phyloP scores from a whole-genome alignment of 1,284 basidiomycete species.

The Bondarzewia mesenterica region DNA sequence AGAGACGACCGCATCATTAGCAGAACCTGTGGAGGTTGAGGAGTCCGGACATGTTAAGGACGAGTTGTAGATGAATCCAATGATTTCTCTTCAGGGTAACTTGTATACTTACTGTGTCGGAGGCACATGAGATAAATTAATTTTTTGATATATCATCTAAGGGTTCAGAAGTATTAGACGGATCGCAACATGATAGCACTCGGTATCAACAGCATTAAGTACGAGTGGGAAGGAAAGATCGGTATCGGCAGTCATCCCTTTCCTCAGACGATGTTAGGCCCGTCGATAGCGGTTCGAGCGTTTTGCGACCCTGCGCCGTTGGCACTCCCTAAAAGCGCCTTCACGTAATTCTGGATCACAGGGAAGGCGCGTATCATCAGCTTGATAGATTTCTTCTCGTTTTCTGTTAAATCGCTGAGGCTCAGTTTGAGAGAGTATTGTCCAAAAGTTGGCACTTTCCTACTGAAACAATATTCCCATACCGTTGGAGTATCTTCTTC shows the following conservation, averaged over 20 bases:
- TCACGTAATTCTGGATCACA: conserved; percentile 47
- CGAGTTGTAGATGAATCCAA: conserved; percentile 14
- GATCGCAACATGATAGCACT: too few relatives aligned
- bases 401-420: conserved; percentile 23
- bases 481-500: conserved; percentile 45
- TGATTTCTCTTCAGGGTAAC: too few relatives aligned
- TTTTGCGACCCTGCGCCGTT: background rate
- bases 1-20: background rate
- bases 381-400: conserved; percentile 53
- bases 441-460: conserved; percentile 28
- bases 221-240: too few relatives aligned
- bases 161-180: too few relatives aligned
- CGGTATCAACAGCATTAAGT: too few relatives aligned
- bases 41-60: conserved; percentile 6
- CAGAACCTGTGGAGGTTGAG: conserved; percentile 5
- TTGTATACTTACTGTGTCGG: too few relatives aligned
- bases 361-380: conserved; percentile 55
- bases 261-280: too few relatives aligned
- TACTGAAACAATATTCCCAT: conserved; percentile 50
- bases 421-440: background rate
- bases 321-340: conserved; percentile 5
- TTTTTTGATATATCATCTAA: too few relatives aligned
- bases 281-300: background rate
- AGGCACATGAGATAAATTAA: too few relatives aligned
- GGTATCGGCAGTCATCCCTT: too few relatives aligned